Conservation (phyloP, 1,139 yeast genomes). For the Williopsis jadinii region DNA sequence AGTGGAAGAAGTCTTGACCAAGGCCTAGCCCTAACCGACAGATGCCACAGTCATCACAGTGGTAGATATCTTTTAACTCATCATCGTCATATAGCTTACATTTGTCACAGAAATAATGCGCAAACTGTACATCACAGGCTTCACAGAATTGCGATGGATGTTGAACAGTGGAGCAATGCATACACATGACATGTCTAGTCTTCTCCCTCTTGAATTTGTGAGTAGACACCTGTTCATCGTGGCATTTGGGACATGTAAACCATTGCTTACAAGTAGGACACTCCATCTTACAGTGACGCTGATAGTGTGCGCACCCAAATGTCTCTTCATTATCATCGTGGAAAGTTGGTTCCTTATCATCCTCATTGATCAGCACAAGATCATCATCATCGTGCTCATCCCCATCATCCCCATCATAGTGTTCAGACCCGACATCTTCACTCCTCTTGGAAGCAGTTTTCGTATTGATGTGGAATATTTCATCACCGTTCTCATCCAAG, state of each 20-base stretch:
- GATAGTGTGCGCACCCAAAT: slow-evolving; percentile 80
- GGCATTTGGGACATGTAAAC: slow-evolving; percentile 83
- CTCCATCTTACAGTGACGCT: slow-evolving; percentile 75
- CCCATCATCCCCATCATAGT: slow-evolving; percentile 18
- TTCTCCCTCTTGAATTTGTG: slow-evolving; percentile 62
- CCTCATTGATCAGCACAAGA: slow-evolving; percentile 37
- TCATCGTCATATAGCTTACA: slow-evolving; percentile 87
- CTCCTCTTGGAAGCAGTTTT: neutral
- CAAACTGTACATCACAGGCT: slow-evolving; percentile 58
- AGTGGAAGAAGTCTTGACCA: slow-evolving; percentile 85
- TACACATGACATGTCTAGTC: slow-evolving; percentile 69
- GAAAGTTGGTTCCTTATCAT: slow-evolving; percentile 47
- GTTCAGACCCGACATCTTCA: slow-evolving; percentile 16
- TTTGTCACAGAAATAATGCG: slow-evolving; percentile 67
- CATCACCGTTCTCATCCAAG: slow-evolving; percentile 22
- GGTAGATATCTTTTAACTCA: slow-evolving; percentile 73
- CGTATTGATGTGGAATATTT: slow-evolving; percentile 15
- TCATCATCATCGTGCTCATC: slow-evolving; percentile 14
- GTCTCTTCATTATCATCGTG: slow-evolving; percentile 36
- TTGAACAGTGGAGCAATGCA: slow-evolving; percentile 74
- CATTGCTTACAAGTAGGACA: slow-evolving; percentile 71
- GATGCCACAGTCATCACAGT: slow-evolving; percentile 88
- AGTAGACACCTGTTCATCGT: slow-evolving; percentile 49
- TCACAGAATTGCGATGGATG: slow-evolving; percentile 63
- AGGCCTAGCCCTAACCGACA: slow-evolving; percentile 86